Conservation (phyloP, 2,329 filamentous ascomycete genomes). For the Fusarium xylarioides region DNA sequence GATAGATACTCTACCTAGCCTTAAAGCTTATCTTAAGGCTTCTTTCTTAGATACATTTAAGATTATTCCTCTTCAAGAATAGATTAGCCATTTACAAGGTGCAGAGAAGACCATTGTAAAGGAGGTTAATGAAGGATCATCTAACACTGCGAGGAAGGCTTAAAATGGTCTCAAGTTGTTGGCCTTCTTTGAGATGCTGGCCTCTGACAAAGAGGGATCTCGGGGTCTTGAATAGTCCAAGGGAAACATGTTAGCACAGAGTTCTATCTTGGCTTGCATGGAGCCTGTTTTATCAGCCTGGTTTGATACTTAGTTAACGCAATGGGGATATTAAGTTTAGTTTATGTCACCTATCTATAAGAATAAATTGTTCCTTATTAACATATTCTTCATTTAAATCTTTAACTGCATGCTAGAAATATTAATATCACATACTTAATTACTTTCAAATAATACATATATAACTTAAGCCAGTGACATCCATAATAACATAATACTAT, state of each 20-base stretch:
- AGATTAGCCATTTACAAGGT: rapidly evolving
- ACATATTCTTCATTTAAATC: neutral
- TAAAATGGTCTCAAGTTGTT: neutral
- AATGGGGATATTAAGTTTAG: neutral
- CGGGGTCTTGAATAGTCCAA: neutral
- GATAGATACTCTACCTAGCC: neutral
- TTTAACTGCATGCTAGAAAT: neutral
- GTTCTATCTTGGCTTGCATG: neutral
- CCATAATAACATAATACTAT: neutral
- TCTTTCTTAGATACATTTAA: rapidly evolving
- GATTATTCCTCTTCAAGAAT: neutral
- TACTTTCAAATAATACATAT: neutral
- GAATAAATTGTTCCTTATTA: neutral
- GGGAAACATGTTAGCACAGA: neutral
- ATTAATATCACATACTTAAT: neutral
- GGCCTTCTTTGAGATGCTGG: neutral
- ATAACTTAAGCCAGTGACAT: neutral
- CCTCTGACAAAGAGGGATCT: neutral
- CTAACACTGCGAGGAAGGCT: neutral
- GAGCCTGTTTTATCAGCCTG: neutral
- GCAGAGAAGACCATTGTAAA: neutral
- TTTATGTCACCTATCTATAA: rapidly evolving
- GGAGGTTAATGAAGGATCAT: neutral
- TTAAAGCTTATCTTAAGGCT: neutral
- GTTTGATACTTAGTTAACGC: neutral